These are phyloP conservation scores for Camellia granthamiana DNA, from an alignment of 148 eudicot species.

Conservation along the genomic window DNA sequence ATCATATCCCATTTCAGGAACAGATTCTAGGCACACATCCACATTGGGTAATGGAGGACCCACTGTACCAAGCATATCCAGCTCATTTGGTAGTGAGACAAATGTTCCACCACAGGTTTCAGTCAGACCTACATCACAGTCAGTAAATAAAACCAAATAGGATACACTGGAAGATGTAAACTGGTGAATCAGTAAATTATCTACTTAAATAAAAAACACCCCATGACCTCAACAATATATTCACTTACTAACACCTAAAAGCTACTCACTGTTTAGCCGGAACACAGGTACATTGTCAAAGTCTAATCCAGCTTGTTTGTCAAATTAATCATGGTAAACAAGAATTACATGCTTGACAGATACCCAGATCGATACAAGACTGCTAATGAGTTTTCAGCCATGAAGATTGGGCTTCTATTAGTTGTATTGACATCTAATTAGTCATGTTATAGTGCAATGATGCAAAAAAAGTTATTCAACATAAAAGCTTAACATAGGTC, in stretches of 20 bases:
- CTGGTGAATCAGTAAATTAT: neutral
- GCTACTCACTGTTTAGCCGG: neutral
- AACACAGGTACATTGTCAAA: neutral
- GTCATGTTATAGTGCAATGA: too few relatives aligned
- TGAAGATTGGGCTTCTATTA: too few relatives aligned
- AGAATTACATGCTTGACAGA: neutral
- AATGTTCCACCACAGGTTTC: slow-evolving; percentile 94
- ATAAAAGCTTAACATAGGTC: too few relatives aligned
- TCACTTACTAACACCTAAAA: neutral
- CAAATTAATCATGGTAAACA: neutral
- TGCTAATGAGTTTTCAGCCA: too few relatives aligned
- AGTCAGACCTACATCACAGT: slow-evolving; percentile 61
- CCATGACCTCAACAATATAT: neutral
- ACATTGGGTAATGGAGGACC: slow-evolving; percentile 94
- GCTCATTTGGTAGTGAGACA: slow-evolving; percentile 77
- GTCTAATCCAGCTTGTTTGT: neutral
- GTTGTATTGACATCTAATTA: too few relatives aligned
- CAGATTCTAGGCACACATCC: slow-evolving; percentile 83
- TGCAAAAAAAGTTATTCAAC: too few relatives aligned
- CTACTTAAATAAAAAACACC: too few relatives aligned
- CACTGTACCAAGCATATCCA: slow-evolving; percentile 84
- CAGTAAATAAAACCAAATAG: neutral
- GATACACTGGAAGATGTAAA: neutral
- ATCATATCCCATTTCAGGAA: slow-evolving; percentile 95
- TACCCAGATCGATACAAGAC: too few relatives aligned